A percentile compares a stretch with the other conserved stretches of the same genome.
Evolutionary conservation across 2,329 filamentous ascomycete genomes (phyloP).

Genomic region (Aureobasidium leucospermi): DNA sequence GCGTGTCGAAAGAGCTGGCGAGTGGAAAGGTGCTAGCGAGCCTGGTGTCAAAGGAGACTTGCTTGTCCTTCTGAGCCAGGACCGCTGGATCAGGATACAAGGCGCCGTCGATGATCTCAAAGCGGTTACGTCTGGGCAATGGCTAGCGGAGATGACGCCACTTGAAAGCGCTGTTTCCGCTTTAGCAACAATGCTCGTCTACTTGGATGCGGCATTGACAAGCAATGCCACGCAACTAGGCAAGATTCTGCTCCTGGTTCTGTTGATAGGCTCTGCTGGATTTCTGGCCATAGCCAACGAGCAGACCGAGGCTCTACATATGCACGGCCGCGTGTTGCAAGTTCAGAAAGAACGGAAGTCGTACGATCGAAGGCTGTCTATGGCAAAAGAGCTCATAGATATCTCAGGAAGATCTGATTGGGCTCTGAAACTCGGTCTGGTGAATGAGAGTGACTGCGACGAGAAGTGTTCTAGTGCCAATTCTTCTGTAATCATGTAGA

Average conservation of each 20-base stretch:
- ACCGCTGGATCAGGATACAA: slow-evolving; percentile 46
- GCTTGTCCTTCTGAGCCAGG: slow-evolving; percentile 46
- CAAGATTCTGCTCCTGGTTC: slow-evolving; percentile 43
- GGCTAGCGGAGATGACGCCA: slow-evolving; percentile 47
- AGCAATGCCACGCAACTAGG: slow-evolving; percentile 50
- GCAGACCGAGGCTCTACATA: slow-evolving; percentile 40
- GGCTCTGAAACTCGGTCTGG: slow-evolving; percentile 32
- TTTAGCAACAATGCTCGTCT: slow-evolving; percentile 50
- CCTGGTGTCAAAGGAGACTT: slow-evolving; percentile 40
- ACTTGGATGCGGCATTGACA: slow-evolving; percentile 48
- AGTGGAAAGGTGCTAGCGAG: slow-evolving; percentile 33
- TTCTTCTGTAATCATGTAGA: slow-evolving; percentile 1
- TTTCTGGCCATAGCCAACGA: slow-evolving; percentile 50
- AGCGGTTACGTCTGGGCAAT: slow-evolving; percentile 51
- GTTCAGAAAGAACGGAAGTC: slow-evolving; percentile 22
- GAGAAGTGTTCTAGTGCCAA: not conserved
- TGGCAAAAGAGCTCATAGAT: slow-evolving; percentile 33
- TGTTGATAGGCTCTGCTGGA: slow-evolving; percentile 48
- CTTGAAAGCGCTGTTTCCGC: slow-evolving; percentile 48
- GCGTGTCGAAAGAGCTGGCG: slow-evolving; percentile 28
- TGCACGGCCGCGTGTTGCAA: slow-evolving; percentile 42
- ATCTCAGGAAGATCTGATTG: slow-evolving; percentile 31
- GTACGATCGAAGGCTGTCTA: slow-evolving; percentile 28
- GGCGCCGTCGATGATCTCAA: slow-evolving; percentile 51
- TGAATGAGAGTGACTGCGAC: slow-evolving; percentile 16